Evolutionary conservation across 2,329 filamentous ascomycete species (phyloP), one percentile per base, ranked within the genome.

Genomic region (Apiospora kogelbergensis): DNA sequence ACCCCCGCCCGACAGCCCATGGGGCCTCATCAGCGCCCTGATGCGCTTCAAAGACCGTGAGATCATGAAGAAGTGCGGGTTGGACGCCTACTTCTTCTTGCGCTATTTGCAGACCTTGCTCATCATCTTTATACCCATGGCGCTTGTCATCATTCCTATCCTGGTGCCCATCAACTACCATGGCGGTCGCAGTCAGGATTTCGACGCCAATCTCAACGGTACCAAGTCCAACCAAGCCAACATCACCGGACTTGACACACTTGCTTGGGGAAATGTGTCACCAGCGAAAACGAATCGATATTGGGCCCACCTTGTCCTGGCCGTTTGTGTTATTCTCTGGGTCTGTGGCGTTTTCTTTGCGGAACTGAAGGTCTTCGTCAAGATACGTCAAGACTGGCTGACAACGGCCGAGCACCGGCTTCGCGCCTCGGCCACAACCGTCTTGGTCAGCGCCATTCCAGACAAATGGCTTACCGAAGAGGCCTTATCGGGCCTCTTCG

Each of bases 361-460:
- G 71, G 96, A 98, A 76, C 81, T 99, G 66, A 86, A 90, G 63
- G 91, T 94, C 13, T 99, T 97, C 77, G 92, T 98, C 79, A 94
- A 97, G 74, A 88, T 99, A 65, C 92, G 96, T 71, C 96, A 99
- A 80, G 94, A 97, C 67, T 97, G 97, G 75, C 85, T 99, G 69
- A 98, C 96, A 0, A 96, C 94, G 68, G 95, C 96, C 2, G 93
- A 98, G 79, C 96, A 99, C 80, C 93, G 96, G 24, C 87, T 99
- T 22, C 90, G 93, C 63, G 96, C 96, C 22, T 98, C 95, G 20
- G 95, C 96, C 1, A 99, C 95, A 6, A 99, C 96, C 0, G 95
- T 99, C 63, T 86, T 99, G 6, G 94, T 99, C 67, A 96, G 91
- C 72, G 92, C 91, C 13, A 97, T 99, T 66, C 96, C 96, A 1